These are phyloP conservation scores for Phaeotremella fagi DNA, from an alignment of 768 basidiomycete genomes.

Conservation along the genomic window DNA sequence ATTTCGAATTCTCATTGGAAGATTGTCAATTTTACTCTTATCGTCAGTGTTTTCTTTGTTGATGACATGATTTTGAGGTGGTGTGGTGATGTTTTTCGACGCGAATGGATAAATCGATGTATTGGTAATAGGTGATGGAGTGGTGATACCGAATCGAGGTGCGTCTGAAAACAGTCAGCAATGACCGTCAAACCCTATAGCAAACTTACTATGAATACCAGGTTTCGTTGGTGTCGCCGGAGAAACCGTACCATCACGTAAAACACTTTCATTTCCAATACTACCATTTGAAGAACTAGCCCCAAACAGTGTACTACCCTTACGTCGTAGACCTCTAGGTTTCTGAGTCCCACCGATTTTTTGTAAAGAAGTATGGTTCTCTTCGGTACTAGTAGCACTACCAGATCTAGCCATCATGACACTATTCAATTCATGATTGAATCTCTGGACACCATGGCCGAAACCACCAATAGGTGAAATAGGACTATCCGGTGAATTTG, in stretches of 20 bases:
- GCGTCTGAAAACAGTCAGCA: conserved; percentile 4
- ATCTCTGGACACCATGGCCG: too few species aligned
- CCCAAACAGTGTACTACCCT: conserved; percentile 37
- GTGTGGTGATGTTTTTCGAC: conserved; percentile 9
- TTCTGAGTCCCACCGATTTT: conserved; percentile 9
- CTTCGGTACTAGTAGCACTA: background rate
- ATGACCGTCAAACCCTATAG: background rate
- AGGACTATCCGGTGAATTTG: conserved; percentile 3
- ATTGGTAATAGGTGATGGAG: conserved; percentile 24
- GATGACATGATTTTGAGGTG: conserved; percentile 10
- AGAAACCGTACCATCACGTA: conserved; percentile 5
- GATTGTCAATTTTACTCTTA: conserved; percentile 3
- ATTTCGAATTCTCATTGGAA: conserved; percentile 1
- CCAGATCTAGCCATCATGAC: background rate
- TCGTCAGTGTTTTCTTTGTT: background rate
- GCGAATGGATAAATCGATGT: conserved; percentile 29
- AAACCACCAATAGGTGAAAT: conserved; percentile 12
- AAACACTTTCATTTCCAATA: conserved; percentile 15
- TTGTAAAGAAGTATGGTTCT: background rate
- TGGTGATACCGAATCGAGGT: conserved; percentile 17
- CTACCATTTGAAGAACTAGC: conserved; percentile 24
- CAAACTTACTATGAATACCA: conserved; percentile 17
- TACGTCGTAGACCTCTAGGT: conserved; percentile 31
- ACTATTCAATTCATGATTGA: too few species aligned
- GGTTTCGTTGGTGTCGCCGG: conserved; percentile 38